phyloP scores from a whole-genome alignment of 495 filamentous ascomycete genomes.

The Cryomyces minteri region DNA sequence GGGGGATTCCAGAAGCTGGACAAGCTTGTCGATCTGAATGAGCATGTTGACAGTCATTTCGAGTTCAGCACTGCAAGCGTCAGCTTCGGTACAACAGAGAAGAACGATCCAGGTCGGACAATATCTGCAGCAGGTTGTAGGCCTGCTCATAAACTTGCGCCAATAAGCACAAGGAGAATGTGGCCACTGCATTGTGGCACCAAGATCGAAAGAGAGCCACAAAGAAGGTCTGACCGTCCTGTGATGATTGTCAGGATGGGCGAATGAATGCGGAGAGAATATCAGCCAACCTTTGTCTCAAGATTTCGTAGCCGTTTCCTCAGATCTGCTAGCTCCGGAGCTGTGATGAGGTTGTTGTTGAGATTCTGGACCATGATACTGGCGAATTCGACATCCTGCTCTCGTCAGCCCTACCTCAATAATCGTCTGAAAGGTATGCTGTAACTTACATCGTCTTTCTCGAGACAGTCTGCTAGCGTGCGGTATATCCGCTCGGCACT shows the following conservation, averaged over 20 bases:
- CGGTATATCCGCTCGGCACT: conserved; percentile 93
- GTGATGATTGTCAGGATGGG: conserved; percentile 9
- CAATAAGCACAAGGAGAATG: conserved; percentile 86
- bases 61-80: conserved; percentile 59
- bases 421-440: not conserved
- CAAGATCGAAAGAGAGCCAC: conserved; percentile 86
- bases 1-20: conserved; percentile 91
- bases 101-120: conserved; percentile 28
- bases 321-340: conserved; percentile 80
- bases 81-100: conserved; percentile 14
- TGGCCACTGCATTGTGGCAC: conserved; percentile 98
- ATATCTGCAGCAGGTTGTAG: conserved; percentile 89
- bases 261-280: not conserved
- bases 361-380: conserved; percentile 99
- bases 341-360: conserved; percentile 97
- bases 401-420: not conserved
- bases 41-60: conserved; percentile 99
- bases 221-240: conserved; percentile 93
- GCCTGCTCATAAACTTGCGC: conserved; percentile 98
- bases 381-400: conserved; percentile 83
- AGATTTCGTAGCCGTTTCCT: conserved; percentile 79
- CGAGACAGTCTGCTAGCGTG: conserved; percentile 87
- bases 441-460: conserved; percentile 63
- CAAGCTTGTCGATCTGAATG: conserved; percentile 97
- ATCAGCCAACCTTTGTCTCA: conserved; percentile 48